A percentile compares a stretch with the other conserved stretches of the same genome.
These are phyloP conservation scores for Biancaea sappan DNA, from an alignment of 306 rosid genomes.

Conservation along the genomic window DNA sequence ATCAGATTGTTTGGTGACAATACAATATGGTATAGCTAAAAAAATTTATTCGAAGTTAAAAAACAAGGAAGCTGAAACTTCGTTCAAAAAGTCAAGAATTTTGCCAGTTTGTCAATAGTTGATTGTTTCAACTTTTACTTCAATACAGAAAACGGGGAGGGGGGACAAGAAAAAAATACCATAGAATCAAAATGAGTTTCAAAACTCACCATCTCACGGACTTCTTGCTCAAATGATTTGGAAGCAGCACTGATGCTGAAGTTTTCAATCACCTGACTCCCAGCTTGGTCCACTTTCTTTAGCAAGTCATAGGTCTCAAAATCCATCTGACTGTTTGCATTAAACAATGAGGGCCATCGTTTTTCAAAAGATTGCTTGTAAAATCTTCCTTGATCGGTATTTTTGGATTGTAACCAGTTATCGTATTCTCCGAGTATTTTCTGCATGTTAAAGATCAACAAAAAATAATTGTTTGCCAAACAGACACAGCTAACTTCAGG, in stretches of 20 bases:
- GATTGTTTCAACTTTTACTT: not conserved
- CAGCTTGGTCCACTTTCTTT: conserved; percentile 58
- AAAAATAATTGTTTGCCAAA: conserved; percentile 31
- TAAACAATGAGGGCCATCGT: conserved; percentile 59
- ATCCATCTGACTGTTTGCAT: conserved; percentile 50
- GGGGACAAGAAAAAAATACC: not conserved
- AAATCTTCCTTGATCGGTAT: conserved; percentile 62
- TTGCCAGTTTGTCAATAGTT: conserved; percentile 3
- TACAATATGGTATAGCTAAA: not conserved
- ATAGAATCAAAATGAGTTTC: conserved; percentile 15
- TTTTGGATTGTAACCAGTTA: conserved; percentile 68
- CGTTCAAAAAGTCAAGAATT: not conserved
- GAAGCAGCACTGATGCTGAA: conserved; percentile 77
- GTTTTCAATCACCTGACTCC: conserved; percentile 62
- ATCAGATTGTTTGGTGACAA: conserved; percentile 23
- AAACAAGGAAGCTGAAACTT: not conserved
- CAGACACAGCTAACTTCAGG: not conserved
- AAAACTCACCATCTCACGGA: conserved; percentile 74
- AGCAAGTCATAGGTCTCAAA: conserved; percentile 55
- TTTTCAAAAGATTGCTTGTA: conserved; percentile 71
- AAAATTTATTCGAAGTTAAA: not conserved
- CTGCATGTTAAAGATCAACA: conserved; percentile 44
- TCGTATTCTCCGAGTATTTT: conserved; percentile 71
- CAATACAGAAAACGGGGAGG: not conserved
- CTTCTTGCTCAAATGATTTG: conserved; percentile 75